A percentile compares a stretch with the other conserved stretches of the same genome.
These are phyloP conservation scores for Irpex rosettiformis DNA, from an alignment of 1,284 basidiomycete species.

Conservation along the genomic window DNA sequence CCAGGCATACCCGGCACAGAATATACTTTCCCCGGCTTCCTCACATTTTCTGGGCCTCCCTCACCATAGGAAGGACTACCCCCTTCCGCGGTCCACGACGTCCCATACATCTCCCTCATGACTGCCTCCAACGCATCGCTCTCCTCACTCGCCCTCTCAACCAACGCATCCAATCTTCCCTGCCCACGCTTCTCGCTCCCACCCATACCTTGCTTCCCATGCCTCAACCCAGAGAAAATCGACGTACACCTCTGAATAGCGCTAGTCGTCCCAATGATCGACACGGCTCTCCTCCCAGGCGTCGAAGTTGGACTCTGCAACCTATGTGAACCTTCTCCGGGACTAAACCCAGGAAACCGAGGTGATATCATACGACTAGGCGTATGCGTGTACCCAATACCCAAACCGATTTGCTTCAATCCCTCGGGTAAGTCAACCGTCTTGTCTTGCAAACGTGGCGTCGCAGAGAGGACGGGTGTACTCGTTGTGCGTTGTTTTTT, in stretches of 20 bases:
- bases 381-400: slow-evolving; percentile 47
- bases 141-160: slow-evolving; percentile 14
- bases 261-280: slow-evolving; percentile 6
- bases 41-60: background rate
- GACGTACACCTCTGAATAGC: slow-evolving; percentile 8
- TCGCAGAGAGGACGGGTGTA: slow-evolving; percentile 20
- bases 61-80: background rate
- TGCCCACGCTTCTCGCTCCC: background rate
- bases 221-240: slow-evolving; percentile 5
- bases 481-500: slow-evolving; percentile 28
- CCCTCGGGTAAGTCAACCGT: slow-evolving; percentile 41
- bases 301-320: background rate
- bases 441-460: slow-evolving; percentile 10
- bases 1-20: slow-evolving; percentile 4
- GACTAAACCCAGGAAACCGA: background rate
- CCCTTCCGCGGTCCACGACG: slow-evolving; percentile 20
- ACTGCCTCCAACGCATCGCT: slow-evolving; percentile 29
- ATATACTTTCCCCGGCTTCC: slow-evolving; percentile 11
- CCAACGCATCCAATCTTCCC: background rate
- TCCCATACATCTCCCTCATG: slow-evolving; percentile 28
- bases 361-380: background rate
- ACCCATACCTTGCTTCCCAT: background rate
- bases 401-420: slow-evolving; percentile 48
- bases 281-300: background rate
- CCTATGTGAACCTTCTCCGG: background rate